A percentile compares a stretch with the other conserved stretches of the same genome.
Conservation (phyloP, 1,284 basidiomycete genomes). For the Apiotrichum gracile region DNA sequence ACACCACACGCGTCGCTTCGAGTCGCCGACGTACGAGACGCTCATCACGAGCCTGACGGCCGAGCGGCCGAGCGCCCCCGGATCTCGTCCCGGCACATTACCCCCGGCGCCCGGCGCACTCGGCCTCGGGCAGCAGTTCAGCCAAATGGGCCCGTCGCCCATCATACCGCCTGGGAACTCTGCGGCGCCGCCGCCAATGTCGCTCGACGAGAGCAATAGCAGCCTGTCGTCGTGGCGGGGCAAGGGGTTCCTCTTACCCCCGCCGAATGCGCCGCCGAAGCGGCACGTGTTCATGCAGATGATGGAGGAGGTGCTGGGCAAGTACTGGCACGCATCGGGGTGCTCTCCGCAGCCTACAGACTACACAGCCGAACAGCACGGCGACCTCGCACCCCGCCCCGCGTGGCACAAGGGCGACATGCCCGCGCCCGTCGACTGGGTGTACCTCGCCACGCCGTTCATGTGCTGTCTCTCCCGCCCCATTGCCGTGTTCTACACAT, state of each 20-base stretch:
- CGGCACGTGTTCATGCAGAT: slow-evolving; percentile 32
- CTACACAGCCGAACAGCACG: neutral
- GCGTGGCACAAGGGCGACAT: slow-evolving; percentile 6
- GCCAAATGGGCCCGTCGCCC: neutral
- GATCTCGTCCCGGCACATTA: neutral
- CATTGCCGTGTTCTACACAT: slow-evolving; percentile 35
- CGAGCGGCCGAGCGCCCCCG: slow-evolving; percentile 12
- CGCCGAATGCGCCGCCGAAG: slow-evolving; percentile 31
- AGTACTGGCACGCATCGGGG: slow-evolving; percentile 31
- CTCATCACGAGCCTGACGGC: slow-evolving; percentile 40
- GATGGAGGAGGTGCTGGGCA: slow-evolving; percentile 41
- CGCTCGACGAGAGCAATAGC: slow-evolving; percentile 7
- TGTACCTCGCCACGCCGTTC: slow-evolving; percentile 42
- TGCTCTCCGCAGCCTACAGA: slow-evolving; percentile 1
- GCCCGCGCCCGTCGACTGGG: slow-evolving; percentile 32
- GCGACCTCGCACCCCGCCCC: neutral
- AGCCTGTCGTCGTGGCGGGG: slow-evolving; percentile 9
- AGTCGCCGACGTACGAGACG: slow-evolving; percentile 42
- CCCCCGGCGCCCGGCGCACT: neutral
- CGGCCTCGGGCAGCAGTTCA: neutral
- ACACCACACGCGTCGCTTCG: slow-evolving; percentile 43
- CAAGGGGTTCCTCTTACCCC: slow-evolving; percentile 27
- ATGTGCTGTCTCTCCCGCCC: slow-evolving; percentile 36
- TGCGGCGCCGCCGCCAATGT: slow-evolving; percentile 5
- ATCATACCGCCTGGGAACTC: neutral